Evolutionary conservation across 2,329 filamentous ascomycete genomes (phyloP), one percentile per base, ranked within the genome.

Genomic region (Periconia macrospinosa): DNA sequence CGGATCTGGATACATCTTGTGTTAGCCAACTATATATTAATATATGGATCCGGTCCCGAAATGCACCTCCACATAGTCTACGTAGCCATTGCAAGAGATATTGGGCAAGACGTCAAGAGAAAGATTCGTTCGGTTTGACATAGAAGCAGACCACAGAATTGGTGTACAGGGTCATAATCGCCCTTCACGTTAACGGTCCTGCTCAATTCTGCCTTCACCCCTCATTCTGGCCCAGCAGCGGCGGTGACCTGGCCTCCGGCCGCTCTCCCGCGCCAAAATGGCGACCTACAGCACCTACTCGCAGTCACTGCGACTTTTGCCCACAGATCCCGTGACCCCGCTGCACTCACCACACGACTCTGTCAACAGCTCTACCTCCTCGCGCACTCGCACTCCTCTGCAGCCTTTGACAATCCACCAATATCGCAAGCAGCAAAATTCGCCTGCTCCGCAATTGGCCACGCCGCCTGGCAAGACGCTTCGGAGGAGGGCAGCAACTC

Each of bases 321-420:
- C 52, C 33, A 50, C 58, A 17, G 56, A 62, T 41, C 69, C 66
- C 10, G 57, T 66, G 33, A 72, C 71, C n/a, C 72, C 71, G 2
- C 45, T 67, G 15, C 72, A 74, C 62, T 74, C 71, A 19, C 66
- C 72, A 20, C 71, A 73, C 45, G 69, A 69, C 53, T 75, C 72
- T 3, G 60, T 71, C 19, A 60, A 65, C 33, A 71, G 65, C 33
- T 70, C 72, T 5, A 57, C 61, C 15, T 68, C 69, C 30, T 64
- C 69, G 6, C 67, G 67, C 20, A 67, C 68, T 30, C 67, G 67
- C 19, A 68, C 68, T 33, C 68, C 70, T 5, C 41, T 70, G 18
- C 71, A 72, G 43, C 61, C 65, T 2, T 61, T 76, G n/a, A 67
- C 73, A 19, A 61, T 76, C 18, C 73, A 73, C 63, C 71, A 75